Evolutionary conservation across 2,329 filamentous ascomycete genomes (phyloP).

Genomic region (Botrytis galanthina): DNA sequence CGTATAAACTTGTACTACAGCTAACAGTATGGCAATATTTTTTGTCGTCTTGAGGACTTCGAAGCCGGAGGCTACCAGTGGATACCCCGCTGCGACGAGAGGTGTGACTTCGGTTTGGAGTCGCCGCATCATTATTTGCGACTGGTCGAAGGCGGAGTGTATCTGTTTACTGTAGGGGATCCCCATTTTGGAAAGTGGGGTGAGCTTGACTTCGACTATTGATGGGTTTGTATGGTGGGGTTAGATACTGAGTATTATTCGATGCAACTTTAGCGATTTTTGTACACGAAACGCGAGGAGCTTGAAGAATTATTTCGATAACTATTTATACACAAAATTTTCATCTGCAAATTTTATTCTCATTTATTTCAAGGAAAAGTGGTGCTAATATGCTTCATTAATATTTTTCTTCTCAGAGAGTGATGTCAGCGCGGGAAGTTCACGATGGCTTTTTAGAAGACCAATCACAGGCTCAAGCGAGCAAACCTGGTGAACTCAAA

Average conservation of each 20-base stretch:
- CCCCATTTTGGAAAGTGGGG: neutral
- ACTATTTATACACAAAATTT: neutral
- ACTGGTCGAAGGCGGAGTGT: neutral
- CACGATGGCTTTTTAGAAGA: neutral
- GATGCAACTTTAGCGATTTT: neutral
- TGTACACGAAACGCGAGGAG: neutral
- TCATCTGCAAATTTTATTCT: neutral
- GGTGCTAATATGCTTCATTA: neutral
- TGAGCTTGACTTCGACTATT: neutral
- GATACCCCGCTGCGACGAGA: neutral
- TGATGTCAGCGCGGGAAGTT: neutral
- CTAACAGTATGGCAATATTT: neutral
- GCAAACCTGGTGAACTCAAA: neutral
- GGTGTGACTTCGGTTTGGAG: neutral
- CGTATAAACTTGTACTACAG: neutral
- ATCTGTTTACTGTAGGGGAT: constrained; percentile 3
- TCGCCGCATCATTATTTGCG: neutral
- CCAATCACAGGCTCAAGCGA: neutral
- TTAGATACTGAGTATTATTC: neutral
- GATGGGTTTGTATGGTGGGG: too few relatives aligned
- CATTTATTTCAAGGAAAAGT: neutral
- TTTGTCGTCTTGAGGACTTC: neutral
- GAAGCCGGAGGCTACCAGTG: neutral
- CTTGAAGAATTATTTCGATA: neutral
- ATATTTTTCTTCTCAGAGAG: neutral